A percentile compares a stretch with the other conserved stretches of the same genome.
These are phyloP conservation scores for Pichia manshurica DNA, from an alignment of 805 yeast species.

Conservation along the genomic window DNA sequence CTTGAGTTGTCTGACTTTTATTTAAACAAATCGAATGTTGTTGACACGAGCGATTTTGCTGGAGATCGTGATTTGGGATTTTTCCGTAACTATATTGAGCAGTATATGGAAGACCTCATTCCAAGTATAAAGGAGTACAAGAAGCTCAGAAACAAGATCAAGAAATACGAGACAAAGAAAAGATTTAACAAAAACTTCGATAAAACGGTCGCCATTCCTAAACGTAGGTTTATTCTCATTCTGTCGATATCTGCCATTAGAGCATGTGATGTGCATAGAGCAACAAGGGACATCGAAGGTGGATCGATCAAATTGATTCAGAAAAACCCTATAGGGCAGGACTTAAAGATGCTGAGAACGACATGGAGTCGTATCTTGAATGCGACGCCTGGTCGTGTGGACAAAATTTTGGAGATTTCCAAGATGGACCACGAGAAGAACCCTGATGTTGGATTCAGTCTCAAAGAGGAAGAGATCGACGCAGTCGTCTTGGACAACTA, in stretches of 20 bases:
- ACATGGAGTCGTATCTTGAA: constrained; percentile 48
- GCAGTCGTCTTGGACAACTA: constrained; percentile 56
- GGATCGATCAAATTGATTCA: constrained; percentile 66
- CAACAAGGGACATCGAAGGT: constrained; percentile 38
- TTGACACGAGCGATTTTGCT: constrained; percentile 56
- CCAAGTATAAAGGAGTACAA: constrained; percentile 29
- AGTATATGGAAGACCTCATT: constrained; percentile 43
- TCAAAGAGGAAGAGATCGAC: constrained; percentile 40
- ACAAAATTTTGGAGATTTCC: constrained; percentile 20
- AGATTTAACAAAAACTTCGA: constrained; percentile 26
- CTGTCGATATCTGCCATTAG: constrained; percentile 75
- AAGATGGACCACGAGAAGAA: constrained; percentile 6
- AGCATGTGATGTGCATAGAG: constrained; percentile 79
- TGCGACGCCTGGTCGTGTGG: constrained; percentile 58
- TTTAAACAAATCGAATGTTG: constrained; percentile 46
- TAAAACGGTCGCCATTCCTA: constrained; percentile 19
- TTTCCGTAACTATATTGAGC: constrained; percentile 47
- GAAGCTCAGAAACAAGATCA: constrained; percentile 26
- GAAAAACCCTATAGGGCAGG: constrained; percentile 67
- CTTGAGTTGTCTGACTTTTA: constrained; percentile 68
- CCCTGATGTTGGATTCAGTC: constrained; percentile 32
- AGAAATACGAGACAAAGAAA: constrained; percentile 21
- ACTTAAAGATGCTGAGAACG: constrained; percentile 40
- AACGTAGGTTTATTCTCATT: constrained; percentile 44
- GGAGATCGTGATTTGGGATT: constrained; percentile 50